Evolutionary conservation across 495 filamentous ascomycete species (phyloP), one percentile per base, ranked within the genome.

Genomic region (Zalerion maritima): DNA sequence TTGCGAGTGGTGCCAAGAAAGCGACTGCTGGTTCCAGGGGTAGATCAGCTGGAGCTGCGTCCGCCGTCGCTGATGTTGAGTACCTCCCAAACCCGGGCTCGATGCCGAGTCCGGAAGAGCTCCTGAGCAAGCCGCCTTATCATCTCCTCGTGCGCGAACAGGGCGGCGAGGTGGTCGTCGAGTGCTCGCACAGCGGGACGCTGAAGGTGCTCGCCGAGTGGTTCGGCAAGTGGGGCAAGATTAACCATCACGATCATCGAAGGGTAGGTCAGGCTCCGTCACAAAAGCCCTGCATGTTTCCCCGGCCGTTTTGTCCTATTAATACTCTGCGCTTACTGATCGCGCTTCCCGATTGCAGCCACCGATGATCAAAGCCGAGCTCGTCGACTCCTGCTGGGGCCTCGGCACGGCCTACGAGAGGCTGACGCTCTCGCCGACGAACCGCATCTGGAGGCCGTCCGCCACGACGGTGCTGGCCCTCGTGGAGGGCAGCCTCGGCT

Each of bases 181-280:
- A 55, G 8, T 43, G 48, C 26, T 58, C 55, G 21, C 58, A 62
- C 26, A 56, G 53, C 23, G 44, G 46, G 14, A 46, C 53, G 0
- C 24, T 62, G 3, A 40, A 57, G 34, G 20, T 62, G 5, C 34
- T 61, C 18, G 38, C 47, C 1, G 47, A 53, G 1, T 58, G 57
- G 24, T 33, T 59, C 6, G 49, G 45, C 26, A 47, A 45, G 11
- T 56, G 54, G 55, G 50, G 49, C 21, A 39, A 47, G 9, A 35
- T 47, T 2, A 57, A 58, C 23, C 44, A 52, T 21, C 34, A 54
- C n/a, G 41, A 54, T 13, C 39, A 38, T 3, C 38, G 31, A 2
- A 44, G 36, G 24, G 53, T 52, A 38, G 37, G 46, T 38, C 19
- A 4, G 15, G 13, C 11, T 21, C 1, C 26, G 21, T 26, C 6